Conservation (phyloP, 495 filamentous ascomycete species). For the Amniculicola lignicola region DNA sequence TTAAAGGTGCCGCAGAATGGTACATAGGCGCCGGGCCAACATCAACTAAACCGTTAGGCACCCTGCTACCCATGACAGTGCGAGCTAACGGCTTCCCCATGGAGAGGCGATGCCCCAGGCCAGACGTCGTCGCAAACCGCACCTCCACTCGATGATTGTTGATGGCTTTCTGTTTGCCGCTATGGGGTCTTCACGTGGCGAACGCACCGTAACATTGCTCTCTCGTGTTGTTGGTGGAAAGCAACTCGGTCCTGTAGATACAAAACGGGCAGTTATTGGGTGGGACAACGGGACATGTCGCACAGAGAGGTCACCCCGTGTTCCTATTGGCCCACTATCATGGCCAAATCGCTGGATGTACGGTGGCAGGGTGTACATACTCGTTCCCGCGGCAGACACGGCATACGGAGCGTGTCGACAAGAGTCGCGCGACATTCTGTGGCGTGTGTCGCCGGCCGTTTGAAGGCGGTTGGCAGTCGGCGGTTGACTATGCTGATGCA, state of each 20-base stretch:
- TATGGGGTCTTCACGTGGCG: neutral
- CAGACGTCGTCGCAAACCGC: neutral
- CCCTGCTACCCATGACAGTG: no score
- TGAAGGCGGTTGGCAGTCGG: neutral
- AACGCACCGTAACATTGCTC: neutral
- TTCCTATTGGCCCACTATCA: neutral
- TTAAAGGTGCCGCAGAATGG: no score
- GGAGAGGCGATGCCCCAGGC: neutral
- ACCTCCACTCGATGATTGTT: neutral
- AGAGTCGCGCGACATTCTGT: neutral
- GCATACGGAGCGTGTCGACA: neutral
- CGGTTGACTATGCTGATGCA: slow-evolving; percentile 4
- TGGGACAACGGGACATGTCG: neutral
- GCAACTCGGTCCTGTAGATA: neutral
- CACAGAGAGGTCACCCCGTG: neutral
- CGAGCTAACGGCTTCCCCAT: slow-evolving; percentile 10
- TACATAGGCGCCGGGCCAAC: no score
- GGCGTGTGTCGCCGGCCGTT: neutral
- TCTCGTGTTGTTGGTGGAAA: neutral
- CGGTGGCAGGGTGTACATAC: no score
- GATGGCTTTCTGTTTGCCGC: neutral
- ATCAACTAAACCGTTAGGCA: no score
- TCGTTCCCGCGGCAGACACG: neutral
- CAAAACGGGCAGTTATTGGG: neutral
- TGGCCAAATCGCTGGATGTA: neutral